These are phyloP conservation scores for Silybum marianum DNA, from an alignment of 129 eudicot species.

Conservation along the genomic window DNA sequence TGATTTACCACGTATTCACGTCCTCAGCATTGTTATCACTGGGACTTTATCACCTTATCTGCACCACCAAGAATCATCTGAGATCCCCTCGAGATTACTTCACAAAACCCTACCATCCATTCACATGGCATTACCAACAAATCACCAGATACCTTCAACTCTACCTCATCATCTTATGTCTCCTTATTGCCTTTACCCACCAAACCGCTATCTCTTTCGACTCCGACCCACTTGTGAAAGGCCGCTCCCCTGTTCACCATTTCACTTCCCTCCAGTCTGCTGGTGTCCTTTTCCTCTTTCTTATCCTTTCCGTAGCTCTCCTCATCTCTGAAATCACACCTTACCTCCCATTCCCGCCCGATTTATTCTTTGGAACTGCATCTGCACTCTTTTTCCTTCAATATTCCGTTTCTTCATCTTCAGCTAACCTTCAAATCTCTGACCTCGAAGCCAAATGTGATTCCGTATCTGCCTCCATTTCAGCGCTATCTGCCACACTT, in stretches of 20 bases:
- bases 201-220: slow-evolving; percentile 53
- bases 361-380: slow-evolving; percentile 69
- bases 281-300: slow-evolving; percentile 60
- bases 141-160: slow-evolving; percentile 53
- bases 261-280: slow-evolving; percentile 82
- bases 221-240: slow-evolving; percentile 77
- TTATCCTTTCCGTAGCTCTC: slow-evolving; percentile 53
- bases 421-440: slow-evolving; percentile 59
- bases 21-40: slow-evolving; percentile 50
- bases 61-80: slow-evolving; percentile 61
- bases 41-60: slow-evolving; percentile 80
- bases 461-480: slow-evolving; percentile 56
- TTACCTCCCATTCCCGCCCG: slow-evolving; percentile 64
- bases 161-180: slow-evolving; percentile 57
- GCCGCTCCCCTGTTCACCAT: slow-evolving; percentile 74
- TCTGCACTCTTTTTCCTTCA: slow-evolving; percentile 71
- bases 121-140: slow-evolving; percentile 16
- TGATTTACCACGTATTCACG: slow-evolving; percentile 56
- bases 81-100: slow-evolving; percentile 64
- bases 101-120: slow-evolving; percentile 77
- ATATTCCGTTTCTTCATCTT: slow-evolving; percentile 53
- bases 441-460: slow-evolving; percentile 77
- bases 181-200: slow-evolving; percentile 61
- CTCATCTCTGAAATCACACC: slow-evolving; percentile 63
- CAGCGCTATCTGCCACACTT: slow-evolving; percentile 54